phyloP scores from a whole-genome alignment of 345 rosid genomes.

The Crucihimalaya himalaica region DNA sequence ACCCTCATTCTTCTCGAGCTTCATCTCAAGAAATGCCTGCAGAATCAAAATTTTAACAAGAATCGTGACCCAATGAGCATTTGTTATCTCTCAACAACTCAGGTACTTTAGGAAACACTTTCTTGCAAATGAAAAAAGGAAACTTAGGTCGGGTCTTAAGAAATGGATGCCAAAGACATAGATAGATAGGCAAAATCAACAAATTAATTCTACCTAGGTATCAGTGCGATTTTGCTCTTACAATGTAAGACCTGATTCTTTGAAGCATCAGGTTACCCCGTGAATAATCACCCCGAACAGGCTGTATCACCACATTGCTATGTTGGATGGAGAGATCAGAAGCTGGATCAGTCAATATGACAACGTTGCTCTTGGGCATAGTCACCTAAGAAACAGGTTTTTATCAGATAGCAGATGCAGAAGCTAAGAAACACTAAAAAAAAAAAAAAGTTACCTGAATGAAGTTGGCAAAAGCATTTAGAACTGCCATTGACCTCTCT shows the following conservation, averaged over 20 bases:
- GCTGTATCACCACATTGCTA: constrained; percentile 59
- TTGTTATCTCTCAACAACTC: background rate
- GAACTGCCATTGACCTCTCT: constrained; percentile 69
- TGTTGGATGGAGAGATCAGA: constrained; percentile 63
- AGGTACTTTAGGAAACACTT: background rate
- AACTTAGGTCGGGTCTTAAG: background rate
- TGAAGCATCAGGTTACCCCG: constrained; percentile 94
- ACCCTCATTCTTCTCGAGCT: constrained; percentile 53
- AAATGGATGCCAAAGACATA: background rate
- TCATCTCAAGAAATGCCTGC: constrained; percentile 72
- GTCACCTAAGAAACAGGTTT: constrained; percentile 50
- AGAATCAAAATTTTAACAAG: background rate
- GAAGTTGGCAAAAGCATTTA: constrained; percentile 67
- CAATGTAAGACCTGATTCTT: constrained; percentile 98
- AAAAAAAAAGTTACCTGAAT: constrained; percentile 57
- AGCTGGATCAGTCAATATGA: constrained; percentile 83
- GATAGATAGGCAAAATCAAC: constrained; percentile 6
- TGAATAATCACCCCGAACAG: constrained; percentile 79
- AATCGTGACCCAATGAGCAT: background rate
- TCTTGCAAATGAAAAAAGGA: background rate
- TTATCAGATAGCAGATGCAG: background rate
- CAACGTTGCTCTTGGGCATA: constrained; percentile 73
- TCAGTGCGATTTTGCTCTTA: constrained; percentile 66
- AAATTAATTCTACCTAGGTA: constrained; percentile 57
- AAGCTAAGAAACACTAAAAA: constrained; percentile 1